Evolutionary conservation across 2,329 filamentous ascomycete genomes (phyloP), one percentile per base, ranked within the genome.

Genomic region (Aspergillus neotritici): DNA sequence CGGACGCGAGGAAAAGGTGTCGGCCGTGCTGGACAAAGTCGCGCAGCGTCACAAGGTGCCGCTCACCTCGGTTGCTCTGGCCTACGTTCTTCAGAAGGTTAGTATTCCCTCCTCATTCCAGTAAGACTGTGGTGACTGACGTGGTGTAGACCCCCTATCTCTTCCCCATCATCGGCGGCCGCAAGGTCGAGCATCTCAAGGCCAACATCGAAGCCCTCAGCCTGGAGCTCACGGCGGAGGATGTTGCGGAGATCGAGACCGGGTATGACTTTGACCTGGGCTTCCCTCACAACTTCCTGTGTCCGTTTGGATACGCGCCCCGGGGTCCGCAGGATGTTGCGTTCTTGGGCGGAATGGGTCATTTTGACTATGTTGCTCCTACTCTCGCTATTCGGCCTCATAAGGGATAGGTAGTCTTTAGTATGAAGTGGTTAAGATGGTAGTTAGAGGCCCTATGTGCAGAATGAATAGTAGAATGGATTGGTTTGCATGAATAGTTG

Each of bases 131-230:
- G 9, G 3, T 25, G 21, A 25, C 21, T 25, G 5, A 25, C 7
- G 2, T 5, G 21, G 21, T 25, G 9, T 8, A 78, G 64, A 63
- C 72, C 0, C 66, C 69, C 0, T 68, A 77, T 47, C 74, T 78
- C 5, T 75, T 78, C 50, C 76, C 76, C 2, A 70, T 79, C 17
- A 52, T 78, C 12, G 76, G 75, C 4, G 70, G 70, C 0, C 58
- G 73, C 13, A 78, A 71, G 51, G 51, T 74, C 15, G 71, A 75
- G 40, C 74, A 79, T 35, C 52, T 78, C 4, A 57, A 70, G 40
- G 67, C 67, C 15, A 82, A 78, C 51, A 76, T 82, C 44, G 63
- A 72, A 50, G 77, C 73, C 0, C 53, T 83, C 35, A 67, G 59
- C 3, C 56, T 82, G 21, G 52, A 59, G 16, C 61, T 83, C 38